Percentiles rank a stretch among this genome's conserved stretches.
phyloP scores from a whole-genome alignment of 2,329 filamentous ascomycete species.

The Laburnicola sp. region DNA sequence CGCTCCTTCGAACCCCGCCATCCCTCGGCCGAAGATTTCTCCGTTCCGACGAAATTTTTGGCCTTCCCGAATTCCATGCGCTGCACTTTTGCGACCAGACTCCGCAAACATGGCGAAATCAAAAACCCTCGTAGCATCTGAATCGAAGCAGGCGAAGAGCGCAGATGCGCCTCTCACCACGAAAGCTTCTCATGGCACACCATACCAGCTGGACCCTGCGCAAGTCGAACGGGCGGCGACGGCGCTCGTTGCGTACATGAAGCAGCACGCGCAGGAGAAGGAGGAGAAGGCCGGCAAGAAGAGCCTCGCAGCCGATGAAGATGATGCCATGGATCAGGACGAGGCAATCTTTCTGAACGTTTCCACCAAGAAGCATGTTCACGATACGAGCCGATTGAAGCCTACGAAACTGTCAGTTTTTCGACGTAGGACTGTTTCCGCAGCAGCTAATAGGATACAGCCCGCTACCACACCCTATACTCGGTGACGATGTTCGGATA shows the following conservation, averaged over 20 bases:
- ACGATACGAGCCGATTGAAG: conserved; percentile 77
- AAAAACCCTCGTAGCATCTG: conserved; percentile 26
- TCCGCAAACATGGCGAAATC: conserved; percentile 38
- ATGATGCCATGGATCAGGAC: conserved; percentile 52
- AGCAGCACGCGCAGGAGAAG: conserved; percentile 53
- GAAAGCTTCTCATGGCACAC: conserved; percentile 40
- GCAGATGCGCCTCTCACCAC: conserved; percentile 42
- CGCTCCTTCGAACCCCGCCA: not conserved
- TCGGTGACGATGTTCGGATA: conserved; percentile 67
- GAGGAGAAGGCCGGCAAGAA: conserved; percentile 56
- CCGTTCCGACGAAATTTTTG: not conserved
- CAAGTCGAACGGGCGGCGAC: conserved; percentile 63
- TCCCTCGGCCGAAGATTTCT: not conserved
- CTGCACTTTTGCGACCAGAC: not conserved
- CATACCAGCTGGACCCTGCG: conserved; percentile 50
- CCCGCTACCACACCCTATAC: conserved; percentile 73
- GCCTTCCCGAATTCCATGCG: too few species aligned
- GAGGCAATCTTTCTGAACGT: conserved; percentile 63
- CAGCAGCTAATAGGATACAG: conserved; percentile 22
- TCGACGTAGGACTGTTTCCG: not conserved
- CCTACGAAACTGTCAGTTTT: conserved; percentile 70
- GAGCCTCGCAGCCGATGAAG: conserved; percentile 55
- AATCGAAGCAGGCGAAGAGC: conserved; percentile 25
- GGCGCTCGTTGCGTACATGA: conserved; percentile 62
- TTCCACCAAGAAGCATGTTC: conserved; percentile 67